Evolutionary conservation across 768 basidiomycete genomes (phyloP).

Genomic region (Tulasnella sp.): DNA sequence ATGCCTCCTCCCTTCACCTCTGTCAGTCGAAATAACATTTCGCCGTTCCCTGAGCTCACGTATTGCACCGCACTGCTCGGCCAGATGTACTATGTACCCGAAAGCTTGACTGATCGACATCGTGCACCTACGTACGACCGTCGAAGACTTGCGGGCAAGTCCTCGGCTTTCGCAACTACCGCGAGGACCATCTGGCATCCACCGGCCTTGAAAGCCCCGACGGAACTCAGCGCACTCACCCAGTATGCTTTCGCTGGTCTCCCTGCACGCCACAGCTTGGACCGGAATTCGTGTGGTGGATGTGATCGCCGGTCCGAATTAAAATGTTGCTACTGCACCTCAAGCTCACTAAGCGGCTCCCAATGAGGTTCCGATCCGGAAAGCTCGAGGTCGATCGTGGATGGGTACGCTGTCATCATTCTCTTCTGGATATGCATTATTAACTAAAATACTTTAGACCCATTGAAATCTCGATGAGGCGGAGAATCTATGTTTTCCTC

Average conservation of each 20-base stretch:
- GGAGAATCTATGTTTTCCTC: constrained; percentile 70
- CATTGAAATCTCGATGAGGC: constrained; percentile 64
- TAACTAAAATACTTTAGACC: neutral
- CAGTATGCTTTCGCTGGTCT: neutral
- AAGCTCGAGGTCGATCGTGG: constrained; percentile 69
- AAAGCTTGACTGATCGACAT: no score
- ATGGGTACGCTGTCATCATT: constrained; percentile 42
- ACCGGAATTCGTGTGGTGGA: neutral
- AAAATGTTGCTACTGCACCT: neutral
- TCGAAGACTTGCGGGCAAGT: no score
- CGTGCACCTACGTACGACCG: no score
- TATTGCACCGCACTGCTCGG: no score
- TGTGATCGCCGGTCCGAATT: neutral
- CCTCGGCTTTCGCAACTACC: no score
- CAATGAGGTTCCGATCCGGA: constrained; percentile 65
- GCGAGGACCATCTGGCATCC: no score
- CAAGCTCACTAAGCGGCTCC: constrained; percentile 62
- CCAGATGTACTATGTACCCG: no score
- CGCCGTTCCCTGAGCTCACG: no score
- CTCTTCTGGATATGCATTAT: neutral
- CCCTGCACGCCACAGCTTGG: neutral
- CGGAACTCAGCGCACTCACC: neutral
- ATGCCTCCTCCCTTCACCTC: no score
- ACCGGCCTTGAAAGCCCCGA: neutral
- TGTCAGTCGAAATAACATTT: no score